phyloP scores from a whole-genome alignment of 768 basidiomycete genomes.

The Collybia mongolica region DNA sequence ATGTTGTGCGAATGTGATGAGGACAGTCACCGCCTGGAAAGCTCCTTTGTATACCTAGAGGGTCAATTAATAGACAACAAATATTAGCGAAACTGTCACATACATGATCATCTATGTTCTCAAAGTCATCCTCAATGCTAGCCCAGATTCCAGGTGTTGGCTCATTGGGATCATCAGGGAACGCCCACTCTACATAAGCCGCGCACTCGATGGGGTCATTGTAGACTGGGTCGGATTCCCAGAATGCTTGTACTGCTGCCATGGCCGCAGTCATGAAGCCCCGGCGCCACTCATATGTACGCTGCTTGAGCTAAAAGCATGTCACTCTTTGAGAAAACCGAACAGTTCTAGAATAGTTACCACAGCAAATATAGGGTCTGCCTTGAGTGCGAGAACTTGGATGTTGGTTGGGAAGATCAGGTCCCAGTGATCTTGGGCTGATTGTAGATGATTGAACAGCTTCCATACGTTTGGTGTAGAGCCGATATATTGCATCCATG shows the following conservation, averaged over 20 bases:
- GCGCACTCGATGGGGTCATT: not conserved
- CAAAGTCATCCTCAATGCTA: not conserved
- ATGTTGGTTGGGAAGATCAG: constrained; percentile 2
- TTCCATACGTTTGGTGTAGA: constrained; percentile 5
- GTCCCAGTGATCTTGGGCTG: constrained; percentile 4
- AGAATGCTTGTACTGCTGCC: constrained; percentile 1
- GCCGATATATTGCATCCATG: constrained; percentile 1
- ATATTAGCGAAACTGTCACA: not conserved
- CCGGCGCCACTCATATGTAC: constrained; percentile 5
- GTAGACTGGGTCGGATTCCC: not conserved
- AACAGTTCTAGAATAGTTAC: not conserved
- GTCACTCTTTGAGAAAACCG: not conserved
- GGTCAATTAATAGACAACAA: not conserved
- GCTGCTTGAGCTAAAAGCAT: constrained; percentile 1
- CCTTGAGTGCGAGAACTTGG: constrained; percentile 1
- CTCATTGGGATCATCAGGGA: not conserved
- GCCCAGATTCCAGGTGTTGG: constrained; percentile 1
- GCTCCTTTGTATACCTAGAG: constrained; percentile 3
- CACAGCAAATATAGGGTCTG: constrained; percentile 1
- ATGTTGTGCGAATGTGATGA: constrained; percentile 2
- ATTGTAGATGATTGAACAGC: not conserved
- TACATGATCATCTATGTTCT: not conserved
- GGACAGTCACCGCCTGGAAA: constrained; percentile 1
- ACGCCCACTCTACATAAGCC: constrained; percentile 1
- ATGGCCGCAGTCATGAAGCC: not conserved